Percentiles rank a stretch among this genome's conserved stretches.
phyloP scores from a whole-genome alignment of 495 filamentous ascomycete species.

The Chaetomium tenue region DNA sequence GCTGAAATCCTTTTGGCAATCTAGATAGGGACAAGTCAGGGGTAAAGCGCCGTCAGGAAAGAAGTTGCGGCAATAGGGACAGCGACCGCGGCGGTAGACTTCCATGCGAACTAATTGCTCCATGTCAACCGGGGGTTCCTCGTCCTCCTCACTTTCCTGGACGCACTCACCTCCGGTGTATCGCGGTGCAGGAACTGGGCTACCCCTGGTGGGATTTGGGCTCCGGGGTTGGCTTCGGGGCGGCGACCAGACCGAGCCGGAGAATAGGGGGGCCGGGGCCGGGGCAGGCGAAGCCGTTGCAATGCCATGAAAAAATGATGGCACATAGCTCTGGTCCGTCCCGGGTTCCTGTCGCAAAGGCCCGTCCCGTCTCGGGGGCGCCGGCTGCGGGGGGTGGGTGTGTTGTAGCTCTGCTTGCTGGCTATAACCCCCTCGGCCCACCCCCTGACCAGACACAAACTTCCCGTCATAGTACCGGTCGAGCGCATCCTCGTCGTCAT shows the following conservation, averaged over 20 bases:
- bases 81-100: constrained; percentile 16
- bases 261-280: neutral
- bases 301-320: neutral
- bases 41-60: neutral
- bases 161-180: neutral
- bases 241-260: neutral
- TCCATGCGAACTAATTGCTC: constrained; percentile 22
- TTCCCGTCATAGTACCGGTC: neutral
- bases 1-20: constrained; percentile 15
- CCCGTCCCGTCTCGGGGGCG: neutral
- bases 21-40: constrained; percentile 5
- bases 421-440: neutral
- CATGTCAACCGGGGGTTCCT: constrained; percentile 1
- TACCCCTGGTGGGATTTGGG: neutral
- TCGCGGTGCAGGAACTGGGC: neutral
- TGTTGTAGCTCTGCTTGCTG: neutral
- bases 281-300: neutral
- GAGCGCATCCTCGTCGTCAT: neutral
- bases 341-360: neutral
- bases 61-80: constrained; percentile 19
- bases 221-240: neutral
- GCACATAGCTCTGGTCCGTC: neutral
- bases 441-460: neutral
- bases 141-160: neutral
- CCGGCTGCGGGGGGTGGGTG: neutral